phyloP scores from a whole-genome alignment of 192 early-diverging fungal species.

The Linnemannia schmuckeri region DNA sequence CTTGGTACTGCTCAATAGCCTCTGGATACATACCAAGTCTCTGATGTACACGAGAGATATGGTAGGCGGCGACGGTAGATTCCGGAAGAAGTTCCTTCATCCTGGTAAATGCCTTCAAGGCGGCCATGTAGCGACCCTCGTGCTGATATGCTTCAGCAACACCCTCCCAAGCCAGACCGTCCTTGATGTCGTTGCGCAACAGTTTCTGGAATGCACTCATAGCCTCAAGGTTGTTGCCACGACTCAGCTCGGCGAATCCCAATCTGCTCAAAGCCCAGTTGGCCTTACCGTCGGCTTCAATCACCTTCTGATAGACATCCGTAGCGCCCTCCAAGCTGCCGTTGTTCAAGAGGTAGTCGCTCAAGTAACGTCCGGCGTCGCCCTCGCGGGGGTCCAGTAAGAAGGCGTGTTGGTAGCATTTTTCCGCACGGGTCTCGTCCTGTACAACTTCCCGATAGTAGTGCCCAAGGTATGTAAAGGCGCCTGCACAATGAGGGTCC shows the following conservation, averaged over 20 bases:
- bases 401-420: conserved; percentile 89
- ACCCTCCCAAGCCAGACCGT: conserved; percentile 81
- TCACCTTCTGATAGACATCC: conserved; percentile 60
- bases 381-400: conserved; percentile 74
- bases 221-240: conserved; percentile 63
- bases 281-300: conserved; percentile 57
- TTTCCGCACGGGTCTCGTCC: conserved; percentile 77
- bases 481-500: conserved; percentile 69
- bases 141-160: conserved; percentile 81
- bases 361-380: conserved; percentile 75
- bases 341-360: conserved; percentile 70
- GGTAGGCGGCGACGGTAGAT: conserved; percentile 59
- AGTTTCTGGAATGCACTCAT: conserved; percentile 85
- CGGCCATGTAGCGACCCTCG: conserved; percentile 79
- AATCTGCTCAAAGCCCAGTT: conserved; percentile 87
- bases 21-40: conserved; percentile 64
- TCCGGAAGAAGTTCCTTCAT: conserved; percentile 75
- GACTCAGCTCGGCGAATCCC: conserved; percentile 78
- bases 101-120: conserved; percentile 81
- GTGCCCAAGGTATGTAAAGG: conserved; percentile 86
- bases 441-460: conserved; percentile 80
- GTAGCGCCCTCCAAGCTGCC: conserved; percentile 63
- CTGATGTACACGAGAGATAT: conserved; percentile 66
- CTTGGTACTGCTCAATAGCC: conserved; percentile 63
- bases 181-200: conserved; percentile 77